Percentiles rank a stretch among this genome's conserved stretches.
Evolutionary conservation across 495 filamentous ascomycete species (phyloP).

Genomic region (Recurvomyces mirabilis): DNA sequence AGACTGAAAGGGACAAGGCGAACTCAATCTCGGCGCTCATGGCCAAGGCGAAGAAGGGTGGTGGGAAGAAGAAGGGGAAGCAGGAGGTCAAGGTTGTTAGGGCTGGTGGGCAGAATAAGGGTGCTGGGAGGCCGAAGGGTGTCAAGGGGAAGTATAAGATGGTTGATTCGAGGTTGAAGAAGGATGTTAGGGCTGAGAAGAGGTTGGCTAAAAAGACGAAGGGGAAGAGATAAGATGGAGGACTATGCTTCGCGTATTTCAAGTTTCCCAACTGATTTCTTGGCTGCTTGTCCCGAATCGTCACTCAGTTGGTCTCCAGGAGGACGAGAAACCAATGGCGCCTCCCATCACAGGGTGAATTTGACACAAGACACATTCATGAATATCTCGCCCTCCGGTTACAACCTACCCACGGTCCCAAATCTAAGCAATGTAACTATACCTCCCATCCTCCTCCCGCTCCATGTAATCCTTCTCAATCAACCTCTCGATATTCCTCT

Average conservation of each 20-base stretch:
- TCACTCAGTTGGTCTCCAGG: too few species aligned
- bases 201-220: constrained; percentile 52
- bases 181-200: constrained; percentile 90
- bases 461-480: constrained; percentile 98
- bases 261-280: too few species aligned
- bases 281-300: too few species aligned
- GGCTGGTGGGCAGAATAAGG: constrained; percentile 72
- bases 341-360: too few species aligned
- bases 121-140: constrained; percentile 67
- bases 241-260: too few species aligned
- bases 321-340: too few species aligned
- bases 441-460: constrained; percentile 60
- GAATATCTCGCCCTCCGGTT: too few species aligned
- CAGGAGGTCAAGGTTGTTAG: constrained; percentile 80
- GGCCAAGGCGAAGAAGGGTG: constrained; percentile 55
- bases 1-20: constrained; percentile 90
- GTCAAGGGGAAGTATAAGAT: constrained; percentile 99
- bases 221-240: constrained; percentile 6
- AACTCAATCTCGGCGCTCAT: constrained; percentile 71
- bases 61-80: constrained; percentile 60
- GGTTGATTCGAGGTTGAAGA: constrained; percentile 94
- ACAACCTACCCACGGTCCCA: too few species aligned
- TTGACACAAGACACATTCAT: too few species aligned
- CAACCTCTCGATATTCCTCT: constrained; percentile 95
- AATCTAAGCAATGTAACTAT: constrained; percentile 68